phyloP scores from a whole-genome alignment of 2,329 filamentous ascomycete genomes.

The Beauveria sp. region DNA sequence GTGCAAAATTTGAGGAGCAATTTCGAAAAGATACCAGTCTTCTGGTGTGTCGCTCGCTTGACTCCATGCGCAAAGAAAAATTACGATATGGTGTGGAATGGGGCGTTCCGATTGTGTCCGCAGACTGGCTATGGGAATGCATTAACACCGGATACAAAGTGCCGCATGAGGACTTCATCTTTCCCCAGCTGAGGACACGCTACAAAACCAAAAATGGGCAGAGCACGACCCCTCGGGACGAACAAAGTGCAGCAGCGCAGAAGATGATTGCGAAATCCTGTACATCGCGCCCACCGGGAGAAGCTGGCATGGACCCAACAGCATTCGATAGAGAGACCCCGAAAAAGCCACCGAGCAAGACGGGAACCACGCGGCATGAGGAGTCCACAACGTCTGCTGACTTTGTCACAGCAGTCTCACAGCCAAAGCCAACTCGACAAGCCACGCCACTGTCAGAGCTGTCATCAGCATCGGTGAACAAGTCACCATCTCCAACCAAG shows the following conservation, averaged over 20 bases:
- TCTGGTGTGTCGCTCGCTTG: slow-evolving; percentile 60
- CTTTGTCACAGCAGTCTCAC: slow-evolving; percentile 35
- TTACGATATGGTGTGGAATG: slow-evolving; percentile 67
- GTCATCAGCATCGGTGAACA: slow-evolving; percentile 34
- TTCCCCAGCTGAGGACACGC: slow-evolving; percentile 35
- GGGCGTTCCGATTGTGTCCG: slow-evolving; percentile 71
- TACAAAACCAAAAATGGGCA: slow-evolving; percentile 13
- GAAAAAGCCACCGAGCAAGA: slow-evolving; percentile 11
- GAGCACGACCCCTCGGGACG: slow-evolving; percentile 14
- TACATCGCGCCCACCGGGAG: slow-evolving; percentile 15
- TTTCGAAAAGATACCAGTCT: slow-evolving; percentile 66
- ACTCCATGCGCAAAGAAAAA: slow-evolving; percentile 62
- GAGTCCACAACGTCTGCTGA: slow-evolving; percentile 26
- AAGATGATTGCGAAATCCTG: slow-evolving; percentile 7
- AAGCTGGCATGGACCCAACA: slow-evolving; percentile 29
- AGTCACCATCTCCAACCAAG: slow-evolving; percentile 28
- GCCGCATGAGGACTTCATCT: slow-evolving; percentile 39
- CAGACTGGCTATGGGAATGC: slow-evolving; percentile 80
- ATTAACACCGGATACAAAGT: slow-evolving; percentile 49
- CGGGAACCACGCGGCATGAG: slow-evolving; percentile 13
- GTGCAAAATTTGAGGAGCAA: slow-evolving; percentile 72
- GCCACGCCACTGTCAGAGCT: slow-evolving; percentile 33
- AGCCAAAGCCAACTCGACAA: slow-evolving; percentile 22
- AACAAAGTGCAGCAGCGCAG: slow-evolving; percentile 1
- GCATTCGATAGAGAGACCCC: slow-evolving; percentile 30